A percentile compares a stretch with the other conserved stretches of the same genome.
Conservation (phyloP, 352 stramenopile species). For the Poterioochromonas sp. region DNA sequence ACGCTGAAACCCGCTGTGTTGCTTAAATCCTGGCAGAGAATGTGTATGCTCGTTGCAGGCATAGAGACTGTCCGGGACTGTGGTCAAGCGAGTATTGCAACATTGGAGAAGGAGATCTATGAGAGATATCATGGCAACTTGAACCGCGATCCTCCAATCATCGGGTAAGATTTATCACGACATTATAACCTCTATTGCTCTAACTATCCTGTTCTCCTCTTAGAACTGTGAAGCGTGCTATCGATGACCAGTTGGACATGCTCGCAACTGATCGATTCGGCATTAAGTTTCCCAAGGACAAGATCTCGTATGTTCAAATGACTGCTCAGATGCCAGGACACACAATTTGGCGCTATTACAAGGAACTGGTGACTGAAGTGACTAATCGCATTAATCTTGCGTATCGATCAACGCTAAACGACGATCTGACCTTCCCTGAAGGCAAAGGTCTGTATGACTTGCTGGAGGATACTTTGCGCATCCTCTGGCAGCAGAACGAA, state of each 20-base stretch:
- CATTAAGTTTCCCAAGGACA: neutral
- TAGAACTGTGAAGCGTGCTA: neutral
- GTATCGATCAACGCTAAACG: neutral
- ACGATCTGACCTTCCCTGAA: neutral
- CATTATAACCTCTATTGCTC: neutral
- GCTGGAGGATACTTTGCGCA: neutral
- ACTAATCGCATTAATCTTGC: neutral
- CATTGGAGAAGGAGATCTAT: neutral
- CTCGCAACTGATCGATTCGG: neutral
- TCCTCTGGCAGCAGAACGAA: neutral
- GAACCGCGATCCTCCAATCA: neutral
- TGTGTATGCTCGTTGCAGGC: neutral
- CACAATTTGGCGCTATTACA: neutral
- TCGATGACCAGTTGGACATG: neutral
- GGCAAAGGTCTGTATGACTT: neutral
- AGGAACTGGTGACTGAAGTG: neutral
- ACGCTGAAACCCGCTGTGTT: neutral
- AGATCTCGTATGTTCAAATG: neutral
- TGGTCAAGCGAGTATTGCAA: neutral
- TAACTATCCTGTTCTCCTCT: neutral
- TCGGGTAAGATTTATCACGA: neutral
- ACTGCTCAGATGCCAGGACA: neutral
- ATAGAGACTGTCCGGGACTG: neutral
- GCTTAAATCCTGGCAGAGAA: neutral
- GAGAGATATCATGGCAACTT: neutral